Base-by-base conservation (phyloP, 2,329 filamentous ascomycete species). In the Capronia americana region DNA sequence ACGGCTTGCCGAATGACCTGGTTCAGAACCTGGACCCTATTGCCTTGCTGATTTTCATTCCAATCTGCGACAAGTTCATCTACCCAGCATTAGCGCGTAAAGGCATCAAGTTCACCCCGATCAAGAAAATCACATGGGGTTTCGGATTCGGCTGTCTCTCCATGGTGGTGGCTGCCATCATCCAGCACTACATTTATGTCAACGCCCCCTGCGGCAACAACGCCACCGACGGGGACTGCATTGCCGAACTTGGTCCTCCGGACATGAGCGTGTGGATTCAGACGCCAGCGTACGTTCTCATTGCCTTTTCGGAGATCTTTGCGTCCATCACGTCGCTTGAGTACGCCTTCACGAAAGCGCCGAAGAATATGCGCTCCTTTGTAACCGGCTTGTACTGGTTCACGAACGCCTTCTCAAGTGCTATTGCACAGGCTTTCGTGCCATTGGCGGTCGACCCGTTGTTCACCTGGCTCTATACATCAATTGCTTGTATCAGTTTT, bases 11-110 rank as follows among this genome's bases (percentile, higher is more conserved):
- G 73, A 93, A 93, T 81, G 91, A 93, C 75, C 80, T 93, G 64
- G 86, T 93, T 73, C 85, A 88, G 76, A 92, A 92, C 79, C 81
- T 93, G 48, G 89, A 93, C 77, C 90, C 91, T 5, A 86, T 93
- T 70, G 86, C 89, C 28, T 86, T 93, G 68, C 86, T 93, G 72
- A 87, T 93, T 74, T 86, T 93, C 77, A 90, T 92, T 57, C 90
- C 90, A 2, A 79, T 93, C 68, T 85, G 88, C 69, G 90, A 93
- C 74, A 82, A 82, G 30, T n/a, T 88, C 44, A 72, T 93, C 65
- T 93, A 92, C 78, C 91, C 91, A 0, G 75, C 83, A 20, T 84
- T 93, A 64, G 87, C 88, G 73, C 87, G 85, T 73, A 66, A 83
- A 30, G 86, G 85, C 53, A 84, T 92, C 75, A 81, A 83, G 62